Evolutionary conservation across 306 rosid species (phyloP), one percentile per base, ranked within the genome.

Genomic region (Ceratonia siliqua): DNA sequence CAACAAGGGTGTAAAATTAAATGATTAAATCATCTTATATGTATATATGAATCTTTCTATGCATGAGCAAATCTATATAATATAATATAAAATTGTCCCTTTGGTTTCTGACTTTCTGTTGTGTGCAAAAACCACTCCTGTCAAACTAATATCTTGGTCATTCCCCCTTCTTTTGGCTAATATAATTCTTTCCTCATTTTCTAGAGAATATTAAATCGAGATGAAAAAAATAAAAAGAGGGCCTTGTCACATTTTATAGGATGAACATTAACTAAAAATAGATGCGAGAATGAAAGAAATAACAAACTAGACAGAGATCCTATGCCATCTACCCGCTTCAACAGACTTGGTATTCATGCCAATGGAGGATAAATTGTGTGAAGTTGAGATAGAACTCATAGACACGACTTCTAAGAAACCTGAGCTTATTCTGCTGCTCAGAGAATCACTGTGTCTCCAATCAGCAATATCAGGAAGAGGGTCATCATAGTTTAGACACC

Each of bases 401-500:
- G 82, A 82, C 52, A 61, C 70, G 10, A 2, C 45, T 72, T 70
- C 30, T 54, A 80, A 74, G 55, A 77, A 73, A 71, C 83, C 76
- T 0, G 79, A 66, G 76, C 76, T 77, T 35, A 38, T 1, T 30
- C 66, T 70, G 5, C 79, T 61, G 14, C 79, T 68, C 9, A 7
- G 27, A 18, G 87, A 79, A 24, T 74, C 72, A 30, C 22, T 0
- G 3, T 73, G 68, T 9, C 59, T 74, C 90, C 86, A 87, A 4
- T 55, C 82, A 21, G 38, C 79, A 24, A 86, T 49, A 27, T n/a
- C 21, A 17, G 87, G 89, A 80, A 83, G 66, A 48, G 68, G 72
- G 9, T 89, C 95, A 12, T 91, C 95, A 48, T 77, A 74, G 12
- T 82, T 75, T 13, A 89, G 73, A 36, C 72, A 81, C 71, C 91